Evolutionary conservation across 352 stramenopile genomes (phyloP).

Genomic region (Phytophthora sp.): DNA sequence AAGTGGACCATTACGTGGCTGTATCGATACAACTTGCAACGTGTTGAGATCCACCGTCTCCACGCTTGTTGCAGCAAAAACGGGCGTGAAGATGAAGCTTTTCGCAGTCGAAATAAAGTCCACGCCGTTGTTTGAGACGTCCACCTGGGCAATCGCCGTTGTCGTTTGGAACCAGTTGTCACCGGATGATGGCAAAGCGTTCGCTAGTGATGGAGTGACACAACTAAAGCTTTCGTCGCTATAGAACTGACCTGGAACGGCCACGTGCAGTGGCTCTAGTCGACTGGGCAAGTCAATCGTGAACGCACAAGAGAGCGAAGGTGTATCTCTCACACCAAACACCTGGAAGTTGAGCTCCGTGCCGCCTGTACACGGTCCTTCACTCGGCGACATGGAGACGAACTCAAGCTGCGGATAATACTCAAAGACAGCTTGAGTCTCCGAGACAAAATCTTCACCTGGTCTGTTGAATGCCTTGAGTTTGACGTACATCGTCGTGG

Average conservation of each 20-base stretch:
- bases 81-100: constrained; percentile 38
- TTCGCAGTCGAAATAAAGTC: constrained; percentile 41
- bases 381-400: constrained; percentile 33
- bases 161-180: constrained; percentile 25
- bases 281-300: constrained; percentile 35
- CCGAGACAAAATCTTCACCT: constrained; percentile 31
- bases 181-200: constrained; percentile 8
- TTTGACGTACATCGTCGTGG: constrained; percentile 37
- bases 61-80: constrained; percentile 1
- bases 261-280: constrained; percentile 5
- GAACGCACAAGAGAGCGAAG: constrained; percentile 46
- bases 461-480: constrained; percentile 36
- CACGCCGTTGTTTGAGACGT: constrained; percentile 56
- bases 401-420: constrained; percentile 40
- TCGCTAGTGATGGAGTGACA: constrained; percentile 32
- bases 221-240: constrained; percentile 40
- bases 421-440: constrained; percentile 42
- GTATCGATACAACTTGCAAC: constrained; percentile 40
- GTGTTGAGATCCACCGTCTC: constrained; percentile 23
- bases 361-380: constrained; percentile 43
- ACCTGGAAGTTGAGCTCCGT: constrained; percentile 37
- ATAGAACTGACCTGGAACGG: constrained; percentile 28
- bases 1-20: constrained; percentile 55
- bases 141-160: constrained; percentile 32
- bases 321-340: constrained; percentile 30